phyloP scores from a whole-genome alignment of 2,329 filamentous ascomycete species.

The Aspergillus versicolor region DNA sequence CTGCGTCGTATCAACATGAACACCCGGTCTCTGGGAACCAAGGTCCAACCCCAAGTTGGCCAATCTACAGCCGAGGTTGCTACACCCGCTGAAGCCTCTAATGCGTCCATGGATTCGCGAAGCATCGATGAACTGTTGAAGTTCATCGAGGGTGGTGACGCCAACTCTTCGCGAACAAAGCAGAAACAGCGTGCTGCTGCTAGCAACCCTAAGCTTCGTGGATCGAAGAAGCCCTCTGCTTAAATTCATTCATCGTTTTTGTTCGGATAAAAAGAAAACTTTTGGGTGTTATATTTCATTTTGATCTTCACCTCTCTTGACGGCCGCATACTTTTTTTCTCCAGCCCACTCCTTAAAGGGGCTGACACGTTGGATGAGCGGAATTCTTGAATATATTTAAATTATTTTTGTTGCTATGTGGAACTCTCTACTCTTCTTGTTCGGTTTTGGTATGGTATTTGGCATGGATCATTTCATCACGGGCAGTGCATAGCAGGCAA shows the following conservation, averaged over 20 bases:
- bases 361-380: slow-evolving; percentile 31
- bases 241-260: slow-evolving; percentile 19
- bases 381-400: slow-evolving; percentile 20
- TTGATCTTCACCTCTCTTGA: slow-evolving; percentile 30
- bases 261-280: slow-evolving; percentile 12
- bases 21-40: slow-evolving; percentile 55
- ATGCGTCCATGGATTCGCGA: slow-evolving; percentile 64
- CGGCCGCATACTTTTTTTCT: slow-evolving; percentile 25
- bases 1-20: slow-evolving; percentile 71
- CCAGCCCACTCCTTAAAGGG: slow-evolving; percentile 23
- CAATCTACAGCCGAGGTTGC: slow-evolving; percentile 55
- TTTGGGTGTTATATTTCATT: slow-evolving; percentile 13
- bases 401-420: slow-evolving; percentile 20
- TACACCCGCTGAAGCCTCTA: slow-evolving; percentile 35
- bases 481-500: slow-evolving; percentile 32
- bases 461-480: slow-evolving; percentile 24
- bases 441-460: slow-evolving; percentile 16
- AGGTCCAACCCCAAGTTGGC: slow-evolving; percentile 63
- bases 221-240: slow-evolving; percentile 40
- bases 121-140: slow-evolving; percentile 91
- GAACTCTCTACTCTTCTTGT: slow-evolving; percentile 36
- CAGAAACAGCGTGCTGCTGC: slow-evolving; percentile 46
- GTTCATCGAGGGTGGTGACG: slow-evolving; percentile 78
- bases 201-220: slow-evolving; percentile 45
- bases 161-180: slow-evolving; percentile 39